Conservation (phyloP, 805 yeast species). For the Lipomyces yamadae region DNA sequence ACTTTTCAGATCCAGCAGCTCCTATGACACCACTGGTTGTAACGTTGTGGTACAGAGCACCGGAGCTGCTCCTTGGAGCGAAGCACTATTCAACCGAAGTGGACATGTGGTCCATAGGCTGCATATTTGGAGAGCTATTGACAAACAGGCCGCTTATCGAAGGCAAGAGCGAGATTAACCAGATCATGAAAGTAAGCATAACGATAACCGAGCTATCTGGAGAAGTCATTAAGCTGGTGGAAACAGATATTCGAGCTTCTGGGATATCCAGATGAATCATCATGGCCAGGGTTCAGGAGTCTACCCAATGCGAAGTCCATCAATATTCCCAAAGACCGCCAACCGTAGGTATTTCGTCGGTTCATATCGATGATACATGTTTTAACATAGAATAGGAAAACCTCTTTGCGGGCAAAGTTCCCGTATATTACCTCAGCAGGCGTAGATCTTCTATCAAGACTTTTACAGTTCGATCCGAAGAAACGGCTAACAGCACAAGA, state of each 20-base stretch:
- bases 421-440: constrained; percentile 36
- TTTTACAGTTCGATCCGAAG: constrained; percentile 53
- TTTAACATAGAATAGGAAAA: neutral
- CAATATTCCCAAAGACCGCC: constrained; percentile 43
- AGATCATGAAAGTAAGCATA: constrained; percentile 43
- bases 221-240: constrained; percentile 5
- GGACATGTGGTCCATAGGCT: constrained; percentile 65
- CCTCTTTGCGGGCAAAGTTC: constrained; percentile 23
- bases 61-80: constrained; percentile 56
- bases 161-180: constrained; percentile 55
- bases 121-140: constrained; percentile 60
- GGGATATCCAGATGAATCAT: constrained; percentile 49
- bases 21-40: constrained; percentile 48
- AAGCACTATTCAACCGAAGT: constrained; percentile 46
- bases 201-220: neutral
- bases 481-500: constrained; percentile 53
- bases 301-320: constrained; percentile 49
- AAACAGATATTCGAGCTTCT: constrained; percentile 52
- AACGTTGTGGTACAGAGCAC: constrained; percentile 61
- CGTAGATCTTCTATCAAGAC: constrained; percentile 47
- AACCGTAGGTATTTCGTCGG: constrained; percentile 34
- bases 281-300: constrained; percentile 36
- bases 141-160: constrained; percentile 52
- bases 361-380: neutral
- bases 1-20: constrained; percentile 42